These are phyloP conservation scores for Sclerotinia borealis DNA, from an alignment of 2,329 filamentous ascomycete species.

Conservation along the genomic window DNA sequence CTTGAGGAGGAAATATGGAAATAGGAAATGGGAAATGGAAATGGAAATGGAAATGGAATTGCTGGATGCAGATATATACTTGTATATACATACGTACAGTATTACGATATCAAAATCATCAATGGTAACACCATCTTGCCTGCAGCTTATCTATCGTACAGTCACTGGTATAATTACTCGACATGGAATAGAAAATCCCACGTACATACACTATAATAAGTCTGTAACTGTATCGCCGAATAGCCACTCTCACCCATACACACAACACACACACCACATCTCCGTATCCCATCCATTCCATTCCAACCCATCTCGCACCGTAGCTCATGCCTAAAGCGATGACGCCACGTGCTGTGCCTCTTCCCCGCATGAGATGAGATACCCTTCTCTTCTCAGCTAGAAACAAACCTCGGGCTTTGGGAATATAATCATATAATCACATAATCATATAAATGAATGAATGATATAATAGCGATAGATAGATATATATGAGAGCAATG, in stretches of 20 bases:
- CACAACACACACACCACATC: background rate
- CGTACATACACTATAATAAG: too few species aligned
- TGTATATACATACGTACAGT: too few species aligned
- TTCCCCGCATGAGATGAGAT: slow-evolving; percentile 8
- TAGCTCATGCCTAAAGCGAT: background rate
- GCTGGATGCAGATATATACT: background rate
- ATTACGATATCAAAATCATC: slow-evolving; percentile 12
- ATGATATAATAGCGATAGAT: too few species aligned
- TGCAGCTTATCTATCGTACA: background rate
- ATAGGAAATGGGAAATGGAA: background rate
- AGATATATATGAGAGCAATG: background rate
- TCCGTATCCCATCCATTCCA: background rate
- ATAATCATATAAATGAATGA: too few species aligned
- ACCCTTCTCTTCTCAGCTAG: slow-evolving; percentile 5
- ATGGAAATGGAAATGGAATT: background rate
- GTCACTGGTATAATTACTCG: slow-evolving; percentile 3
- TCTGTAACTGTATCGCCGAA: slow-evolving; percentile 10
- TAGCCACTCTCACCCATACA: background rate
- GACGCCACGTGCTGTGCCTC: slow-evolving; percentile 12
- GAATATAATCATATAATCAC: background rate
- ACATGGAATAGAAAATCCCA: background rate
- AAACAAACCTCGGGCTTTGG: background rate
- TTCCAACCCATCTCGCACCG: background rate
- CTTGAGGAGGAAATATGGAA: background rate
- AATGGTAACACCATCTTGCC: slow-evolving; percentile 12